These are phyloP conservation scores for Moesziomyces aphidis DNA, from an alignment of 1,284 basidiomycete species.

Conservation along the genomic window DNA sequence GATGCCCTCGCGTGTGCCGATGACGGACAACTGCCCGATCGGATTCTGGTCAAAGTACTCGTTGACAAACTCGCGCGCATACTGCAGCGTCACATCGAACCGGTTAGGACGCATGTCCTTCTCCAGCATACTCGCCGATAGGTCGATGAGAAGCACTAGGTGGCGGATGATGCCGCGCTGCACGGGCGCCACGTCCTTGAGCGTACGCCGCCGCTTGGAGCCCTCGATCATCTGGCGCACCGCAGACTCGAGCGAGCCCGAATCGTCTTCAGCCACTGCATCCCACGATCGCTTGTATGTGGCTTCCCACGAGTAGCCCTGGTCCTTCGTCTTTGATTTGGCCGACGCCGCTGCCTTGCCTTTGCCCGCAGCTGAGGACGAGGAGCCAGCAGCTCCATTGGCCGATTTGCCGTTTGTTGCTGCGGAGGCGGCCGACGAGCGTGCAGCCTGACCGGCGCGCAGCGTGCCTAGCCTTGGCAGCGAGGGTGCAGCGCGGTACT, in stretches of 20 bases:
- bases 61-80: conserved; percentile 80
- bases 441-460: conserved; percentile 12
- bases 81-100: conserved; percentile 81
- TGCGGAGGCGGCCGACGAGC: conserved; percentile 10
- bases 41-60: conserved; percentile 99
- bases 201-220: conserved; percentile 73
- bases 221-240: conserved; percentile 89
- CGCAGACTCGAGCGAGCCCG: conserved; percentile 86
- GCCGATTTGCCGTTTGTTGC: conserved; percentile 28
- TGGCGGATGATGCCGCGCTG: conserved; percentile 96
- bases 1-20: conserved; percentile 64
- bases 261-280: conserved; percentile 93
- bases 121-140: conserved; percentile 92
- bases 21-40: conserved; percentile 78
- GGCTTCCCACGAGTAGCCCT: conserved; percentile 90
- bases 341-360: conserved; percentile 7
- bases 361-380: conserved; percentile 14
- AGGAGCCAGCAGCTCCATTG: conserved; percentile 1
- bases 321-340: conserved; percentile 48
- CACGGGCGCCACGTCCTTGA: conserved; percentile 86
- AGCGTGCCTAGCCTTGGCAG: conserved; percentile 35
- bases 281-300: conserved; percentile 96
- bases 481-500: conserved; percentile 39
- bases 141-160: conserved; percentile 87
- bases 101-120: conserved; percentile 94